Percentiles rank a stretch among this genome's conserved stretches.
phyloP scores from a whole-genome alignment of 345 rosid genomes.

The Punica granatum region DNA sequence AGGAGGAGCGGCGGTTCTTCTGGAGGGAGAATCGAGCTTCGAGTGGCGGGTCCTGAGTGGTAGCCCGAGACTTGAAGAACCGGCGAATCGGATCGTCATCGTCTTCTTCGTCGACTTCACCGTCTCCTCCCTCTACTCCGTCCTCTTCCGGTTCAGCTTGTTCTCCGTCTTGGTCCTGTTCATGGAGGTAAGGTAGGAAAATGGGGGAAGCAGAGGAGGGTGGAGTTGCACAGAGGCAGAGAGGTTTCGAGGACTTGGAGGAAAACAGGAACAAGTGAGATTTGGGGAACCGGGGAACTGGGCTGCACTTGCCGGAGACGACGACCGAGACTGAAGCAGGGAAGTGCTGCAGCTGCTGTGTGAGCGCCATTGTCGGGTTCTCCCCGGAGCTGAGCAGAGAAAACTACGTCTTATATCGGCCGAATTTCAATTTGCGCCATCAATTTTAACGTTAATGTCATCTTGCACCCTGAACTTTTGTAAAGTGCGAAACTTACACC shows the following conservation, averaged over 20 bases:
- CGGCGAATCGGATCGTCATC: constrained; percentile 44
- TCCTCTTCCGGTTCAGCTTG: background rate
- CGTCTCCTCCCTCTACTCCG: constrained; percentile 5
- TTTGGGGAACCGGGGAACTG: constrained; percentile 4
- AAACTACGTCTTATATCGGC: too few species aligned
- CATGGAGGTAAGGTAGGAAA: constrained; percentile 52
- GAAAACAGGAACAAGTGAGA: constrained; percentile 10
- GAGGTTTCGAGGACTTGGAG: constrained; percentile 14
- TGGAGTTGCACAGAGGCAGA: constrained; percentile 27
- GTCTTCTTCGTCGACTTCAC: constrained; percentile 22
- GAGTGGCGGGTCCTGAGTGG: constrained; percentile 39
- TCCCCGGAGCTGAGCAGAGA: background rate
- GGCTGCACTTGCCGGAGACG: background rate
- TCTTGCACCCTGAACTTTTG: too few species aligned
- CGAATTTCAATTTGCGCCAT: too few species aligned
- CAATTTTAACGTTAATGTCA: too few species aligned
- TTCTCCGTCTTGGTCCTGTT: constrained; percentile 13
- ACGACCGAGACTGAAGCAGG: background rate
- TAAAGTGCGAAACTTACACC: too few species aligned
- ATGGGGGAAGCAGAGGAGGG: constrained; percentile 31
- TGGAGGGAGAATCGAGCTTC: constrained; percentile 48
- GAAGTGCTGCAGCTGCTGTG: background rate
- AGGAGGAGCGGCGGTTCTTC: constrained; percentile 55
- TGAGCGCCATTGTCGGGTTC: background rate
- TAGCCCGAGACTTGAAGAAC: constrained; percentile 56